Percentiles rank a stretch among this genome's conserved stretches.
Evolutionary conservation across 2,329 filamentous ascomycete genomes (phyloP).

Genomic region (Talaromyces atroroseus): DNA sequence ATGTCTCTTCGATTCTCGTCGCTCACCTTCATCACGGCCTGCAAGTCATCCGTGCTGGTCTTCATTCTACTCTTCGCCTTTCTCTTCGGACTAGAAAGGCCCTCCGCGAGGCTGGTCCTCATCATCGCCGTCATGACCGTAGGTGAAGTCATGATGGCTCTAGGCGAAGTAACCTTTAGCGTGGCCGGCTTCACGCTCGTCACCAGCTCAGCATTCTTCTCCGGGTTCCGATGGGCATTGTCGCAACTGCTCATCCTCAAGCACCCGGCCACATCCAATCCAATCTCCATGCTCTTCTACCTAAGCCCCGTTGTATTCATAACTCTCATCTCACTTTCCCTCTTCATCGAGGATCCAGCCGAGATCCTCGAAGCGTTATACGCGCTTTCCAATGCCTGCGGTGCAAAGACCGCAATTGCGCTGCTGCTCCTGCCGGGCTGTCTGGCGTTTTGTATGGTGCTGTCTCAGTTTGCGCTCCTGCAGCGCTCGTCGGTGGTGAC

Average conservation of each 20-base stretch:
- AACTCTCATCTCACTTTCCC: slow-evolving; percentile 71
- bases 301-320: slow-evolving; percentile 96
- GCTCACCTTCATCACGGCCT: slow-evolving; percentile 98
- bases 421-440: slow-evolving; percentile 83
- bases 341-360: slow-evolving; percentile 78
- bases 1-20: slow-evolving; percentile 94
- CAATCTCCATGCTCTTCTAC: slow-evolving; percentile 95
- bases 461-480: slow-evolving; percentile 89
- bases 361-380: slow-evolving; percentile 62
- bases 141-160: slow-evolving; percentile 97
- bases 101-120: slow-evolving; percentile 74
- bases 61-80: slow-evolving; percentile 96
- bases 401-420: slow-evolving; percentile 53
- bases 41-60: slow-evolving; percentile 91
- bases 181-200: slow-evolving; percentile 82
- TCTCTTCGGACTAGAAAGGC: slow-evolving; percentile 81
- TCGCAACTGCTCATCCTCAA: slow-evolving; percentile 92
- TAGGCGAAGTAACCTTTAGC: slow-evolving; percentile 86
- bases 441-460: slow-evolving; percentile 96
- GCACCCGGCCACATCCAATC: slow-evolving; percentile 91
- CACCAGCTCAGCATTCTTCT: slow-evolving; percentile 90
- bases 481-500: slow-evolving; percentile 95
- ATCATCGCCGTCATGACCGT: slow-evolving; percentile 90
- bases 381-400: slow-evolving; percentile 61
- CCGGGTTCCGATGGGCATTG: slow-evolving; percentile 90